phyloP scores from a whole-genome alignment of 2,329 filamentous ascomycete species.

The Beauveria medogensis region DNA sequence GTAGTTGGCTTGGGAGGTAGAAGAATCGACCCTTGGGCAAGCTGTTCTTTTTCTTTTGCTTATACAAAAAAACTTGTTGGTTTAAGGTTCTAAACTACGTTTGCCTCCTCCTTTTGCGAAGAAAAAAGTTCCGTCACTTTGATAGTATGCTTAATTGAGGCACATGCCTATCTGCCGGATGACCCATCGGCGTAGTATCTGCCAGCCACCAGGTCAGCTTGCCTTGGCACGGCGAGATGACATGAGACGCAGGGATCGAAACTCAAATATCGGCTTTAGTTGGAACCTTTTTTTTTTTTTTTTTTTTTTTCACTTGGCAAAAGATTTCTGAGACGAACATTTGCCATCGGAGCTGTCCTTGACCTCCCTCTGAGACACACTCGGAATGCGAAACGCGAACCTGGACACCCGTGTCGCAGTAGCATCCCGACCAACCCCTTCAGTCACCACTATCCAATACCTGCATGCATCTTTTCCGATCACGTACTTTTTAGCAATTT shows the following conservation, averaged over 20 bases:
- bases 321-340: neutral
- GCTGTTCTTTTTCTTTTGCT: neutral
- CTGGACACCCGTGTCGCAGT: conserved; percentile 1
- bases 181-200: neutral
- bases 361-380: neutral
- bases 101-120: no score
- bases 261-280: neutral
- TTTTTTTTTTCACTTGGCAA: neutral
- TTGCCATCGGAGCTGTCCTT: neutral
- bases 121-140: no score
- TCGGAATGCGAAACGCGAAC: neutral
- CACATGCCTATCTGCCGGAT: neutral
- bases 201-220: neutral
- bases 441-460: neutral
- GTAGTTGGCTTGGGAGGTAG: neutral
- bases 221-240: no score
- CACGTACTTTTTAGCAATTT: neutral
- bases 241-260: neutral
- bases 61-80: neutral
- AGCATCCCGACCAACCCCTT: neutral
- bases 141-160: neutral
- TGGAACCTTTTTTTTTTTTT: neutral
- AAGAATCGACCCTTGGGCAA: neutral
- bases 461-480: neutral
- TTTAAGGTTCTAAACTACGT: no score